Evolutionary conservation across 345 rosid species (phyloP).

Genomic region (Microcos paniculata): DNA sequence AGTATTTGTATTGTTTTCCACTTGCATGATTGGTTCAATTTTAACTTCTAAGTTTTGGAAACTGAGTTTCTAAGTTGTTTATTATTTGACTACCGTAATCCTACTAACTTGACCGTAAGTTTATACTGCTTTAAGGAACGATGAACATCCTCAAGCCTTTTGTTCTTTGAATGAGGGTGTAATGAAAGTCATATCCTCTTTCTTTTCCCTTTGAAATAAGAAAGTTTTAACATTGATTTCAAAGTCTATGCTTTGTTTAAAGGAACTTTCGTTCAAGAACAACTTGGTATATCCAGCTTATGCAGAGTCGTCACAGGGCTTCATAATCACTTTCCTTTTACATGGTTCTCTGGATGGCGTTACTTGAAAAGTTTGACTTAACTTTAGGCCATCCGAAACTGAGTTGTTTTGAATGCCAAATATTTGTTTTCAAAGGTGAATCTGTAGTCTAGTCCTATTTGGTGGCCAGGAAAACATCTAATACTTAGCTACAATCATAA

Average conservation of each 20-base stretch:
- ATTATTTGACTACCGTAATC: neutral
- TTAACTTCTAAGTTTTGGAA: neutral
- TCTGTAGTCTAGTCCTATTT: neutral
- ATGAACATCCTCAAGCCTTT: neutral
- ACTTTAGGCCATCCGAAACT: neutral
- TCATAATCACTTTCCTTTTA: neutral
- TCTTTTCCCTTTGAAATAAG: neutral
- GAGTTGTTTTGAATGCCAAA: conserved; percentile 1
- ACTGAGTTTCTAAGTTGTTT: neutral
- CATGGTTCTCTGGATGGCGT: neutral
- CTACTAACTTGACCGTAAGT: neutral
- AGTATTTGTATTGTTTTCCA: neutral
- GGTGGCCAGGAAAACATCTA: neutral
- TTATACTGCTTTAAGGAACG: neutral
- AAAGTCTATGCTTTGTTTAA: neutral
- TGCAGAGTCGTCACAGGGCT: neutral
- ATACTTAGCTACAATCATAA: neutral
- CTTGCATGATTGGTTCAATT: neutral
- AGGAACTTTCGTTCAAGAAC: neutral
- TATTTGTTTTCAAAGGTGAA: neutral
- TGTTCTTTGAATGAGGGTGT: neutral
- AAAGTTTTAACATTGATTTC: neutral
- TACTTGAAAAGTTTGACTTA: neutral
- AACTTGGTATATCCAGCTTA: neutral
- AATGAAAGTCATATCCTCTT: neutral